phyloP scores from a whole-genome alignment of 176 grass and related monocot genomes.

The Triticum dicoccoides region DNA sequence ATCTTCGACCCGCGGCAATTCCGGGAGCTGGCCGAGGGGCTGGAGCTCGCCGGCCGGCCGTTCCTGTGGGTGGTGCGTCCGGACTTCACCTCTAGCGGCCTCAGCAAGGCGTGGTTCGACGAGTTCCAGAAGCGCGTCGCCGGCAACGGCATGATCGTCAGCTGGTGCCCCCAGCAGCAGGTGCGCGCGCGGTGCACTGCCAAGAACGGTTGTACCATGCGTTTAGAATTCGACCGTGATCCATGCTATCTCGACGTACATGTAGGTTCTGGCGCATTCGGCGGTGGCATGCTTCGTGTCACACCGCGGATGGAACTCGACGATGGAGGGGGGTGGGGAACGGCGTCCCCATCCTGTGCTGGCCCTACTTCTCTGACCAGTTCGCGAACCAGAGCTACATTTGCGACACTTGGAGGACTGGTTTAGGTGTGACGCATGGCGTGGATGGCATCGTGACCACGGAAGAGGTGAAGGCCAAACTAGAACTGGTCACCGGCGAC shows the following conservation, averaged over 20 bases:
- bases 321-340: slow-evolving; percentile 33
- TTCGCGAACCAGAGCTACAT: slow-evolving; percentile 22
- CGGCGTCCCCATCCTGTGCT: slow-evolving; percentile 48
- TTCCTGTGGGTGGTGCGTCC: slow-evolving; percentile 60
- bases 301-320: slow-evolving; percentile 57
- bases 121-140: slow-evolving; percentile 30
- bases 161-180: slow-evolving; percentile 51
- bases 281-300: slow-evolving; percentile 43
- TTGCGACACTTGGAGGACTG: neutral
- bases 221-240: too few relatives aligned
- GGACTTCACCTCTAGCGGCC: slow-evolving; percentile 15
- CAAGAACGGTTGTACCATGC: too few relatives aligned
- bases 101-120: slow-evolving; percentile 27
- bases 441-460: neutral
- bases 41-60: slow-evolving; percentile 27
- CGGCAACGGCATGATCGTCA: slow-evolving; percentile 37
- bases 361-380: slow-evolving; percentile 32
- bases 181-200: neutral
- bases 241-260: neutral
- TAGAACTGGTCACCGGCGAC: neutral
- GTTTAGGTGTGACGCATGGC: neutral
- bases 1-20: slow-evolving; percentile 45
- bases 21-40: slow-evolving; percentile 43
- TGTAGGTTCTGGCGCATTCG: slow-evolving; percentile 13
- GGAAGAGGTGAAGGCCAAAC: neutral